Conservation (phyloP, 208 protist species). For the Wallacemonas sp. region DNA sequence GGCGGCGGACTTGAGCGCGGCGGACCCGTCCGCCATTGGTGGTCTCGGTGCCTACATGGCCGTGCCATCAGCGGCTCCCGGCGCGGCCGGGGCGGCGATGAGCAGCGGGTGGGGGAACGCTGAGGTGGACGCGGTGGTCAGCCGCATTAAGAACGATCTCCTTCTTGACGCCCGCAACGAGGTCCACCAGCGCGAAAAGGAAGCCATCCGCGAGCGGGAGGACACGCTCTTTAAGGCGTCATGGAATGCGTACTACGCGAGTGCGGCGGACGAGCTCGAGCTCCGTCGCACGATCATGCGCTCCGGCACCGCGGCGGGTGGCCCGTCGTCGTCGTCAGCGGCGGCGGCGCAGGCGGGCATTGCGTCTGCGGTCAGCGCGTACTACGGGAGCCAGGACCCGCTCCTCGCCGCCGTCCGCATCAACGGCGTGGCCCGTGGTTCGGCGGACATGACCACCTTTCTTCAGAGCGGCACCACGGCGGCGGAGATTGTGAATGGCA, state of each 20-base stretch:
- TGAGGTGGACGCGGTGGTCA: slow-evolving; percentile 64
- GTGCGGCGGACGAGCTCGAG: slow-evolving; percentile 72
- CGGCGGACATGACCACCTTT: slow-evolving; percentile 26
- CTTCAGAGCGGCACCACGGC: slow-evolving; percentile 41
- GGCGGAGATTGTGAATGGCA: slow-evolving; percentile 43
- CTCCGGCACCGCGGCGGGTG: neutral
- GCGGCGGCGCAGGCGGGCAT: neutral
- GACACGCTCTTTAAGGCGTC: slow-evolving; percentile 56
- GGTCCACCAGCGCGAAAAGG: slow-evolving; percentile 62
- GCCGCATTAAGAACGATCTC: slow-evolving; percentile 48
- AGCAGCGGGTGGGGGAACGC: slow-evolving; percentile 25
- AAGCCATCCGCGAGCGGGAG: slow-evolving; percentile 53
- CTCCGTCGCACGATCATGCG: slow-evolving; percentile 19
- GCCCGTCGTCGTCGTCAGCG: neutral
- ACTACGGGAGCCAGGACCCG: slow-evolving; percentile 8
- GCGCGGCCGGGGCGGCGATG: slow-evolving; percentile 24
- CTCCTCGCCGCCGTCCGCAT: slow-evolving; percentile 2
- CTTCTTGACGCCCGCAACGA: slow-evolving; percentile 59
- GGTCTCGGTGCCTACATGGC: slow-evolving; percentile 15
- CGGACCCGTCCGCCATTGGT: slow-evolving; percentile 17
- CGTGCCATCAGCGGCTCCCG: slow-evolving; percentile 16
- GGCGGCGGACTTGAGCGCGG: slow-evolving; percentile 30
- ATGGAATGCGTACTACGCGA: slow-evolving; percentile 64
- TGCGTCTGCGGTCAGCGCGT: neutral
- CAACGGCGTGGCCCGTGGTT: slow-evolving; percentile 9